phyloP scores from a whole-genome alignment of 192 early-diverging fungal genomes.

The Entophlyctis luteolus region DNA sequence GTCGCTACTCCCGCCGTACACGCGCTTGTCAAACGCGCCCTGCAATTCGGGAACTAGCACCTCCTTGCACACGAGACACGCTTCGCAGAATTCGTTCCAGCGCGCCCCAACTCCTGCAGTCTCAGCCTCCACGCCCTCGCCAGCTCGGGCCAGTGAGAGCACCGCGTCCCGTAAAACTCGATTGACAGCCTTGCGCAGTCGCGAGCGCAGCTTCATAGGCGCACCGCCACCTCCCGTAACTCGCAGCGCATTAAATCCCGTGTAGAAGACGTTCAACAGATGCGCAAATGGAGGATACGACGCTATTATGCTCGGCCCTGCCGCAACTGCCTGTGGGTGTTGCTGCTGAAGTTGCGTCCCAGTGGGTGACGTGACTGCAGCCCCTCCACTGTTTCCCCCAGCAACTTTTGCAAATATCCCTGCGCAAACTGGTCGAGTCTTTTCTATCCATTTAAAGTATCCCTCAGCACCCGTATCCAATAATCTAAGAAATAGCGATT shows the following conservation, averaged over 20 bases:
- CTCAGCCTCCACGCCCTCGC: background rate
- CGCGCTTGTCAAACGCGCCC: background rate
- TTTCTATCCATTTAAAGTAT: slow-evolving; percentile 37
- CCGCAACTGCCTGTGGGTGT: slow-evolving; percentile 22
- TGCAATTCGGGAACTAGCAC: slow-evolving; percentile 10
- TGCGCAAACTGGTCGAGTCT: background rate
- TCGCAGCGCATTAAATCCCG: slow-evolving; percentile 64
- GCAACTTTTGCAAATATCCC: slow-evolving; percentile 15
- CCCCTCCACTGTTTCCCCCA: background rate
- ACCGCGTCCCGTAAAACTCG: background rate
- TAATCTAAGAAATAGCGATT: slow-evolving; percentile 45
- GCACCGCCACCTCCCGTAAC: background rate
- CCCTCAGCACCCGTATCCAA: slow-evolving; percentile 49
- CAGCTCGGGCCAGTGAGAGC: slow-evolving; percentile 32
- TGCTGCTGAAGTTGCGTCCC: background rate
- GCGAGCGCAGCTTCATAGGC: background rate
- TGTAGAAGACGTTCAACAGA: slow-evolving; percentile 62
- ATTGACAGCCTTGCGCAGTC: background rate
- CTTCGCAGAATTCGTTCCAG: slow-evolving; percentile 1
- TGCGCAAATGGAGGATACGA: slow-evolving; percentile 63
- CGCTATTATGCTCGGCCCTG: slow-evolving; percentile 53
- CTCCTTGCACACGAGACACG: background rate
- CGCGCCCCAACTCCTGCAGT: background rate
- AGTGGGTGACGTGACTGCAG: background rate
- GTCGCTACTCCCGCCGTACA: background rate